Base-by-base conservation (phyloP, 1,284 basidiomycete species). In the Chalciporus piperatoides region DNA sequence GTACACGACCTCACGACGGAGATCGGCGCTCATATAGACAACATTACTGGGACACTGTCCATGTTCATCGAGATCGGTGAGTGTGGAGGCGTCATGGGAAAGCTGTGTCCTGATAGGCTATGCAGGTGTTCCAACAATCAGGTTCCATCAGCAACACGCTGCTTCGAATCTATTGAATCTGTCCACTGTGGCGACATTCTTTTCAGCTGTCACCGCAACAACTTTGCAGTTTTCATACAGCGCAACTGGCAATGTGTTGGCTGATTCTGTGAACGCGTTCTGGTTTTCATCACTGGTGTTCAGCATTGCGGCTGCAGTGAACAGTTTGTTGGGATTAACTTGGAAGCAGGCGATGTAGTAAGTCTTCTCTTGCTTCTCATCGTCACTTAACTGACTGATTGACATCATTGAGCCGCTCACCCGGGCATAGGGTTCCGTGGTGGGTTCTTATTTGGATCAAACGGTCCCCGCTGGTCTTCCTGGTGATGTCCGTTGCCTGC, bases 321-420 rank as follows among this genome's bases (percentile, higher is more conserved):
- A 81, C 56, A 79, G 79, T 60, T 65, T 82, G 14, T 59, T 82
- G 0, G 79, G 77, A 23, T 55, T 82, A 15, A 76, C 76, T 2
- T 81, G 79, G 79, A 81, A 79, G 58, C 78, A 80, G 58, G 78
- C 79, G 23, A 78, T 79, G 71, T 83, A 82, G 79, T 81, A 66
- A 41, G 78, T 71, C 47, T 53, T 55, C 44, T 48, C 27, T 48
- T 45, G 37, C 55, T 54, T 55, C 46, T 49, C 2, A 40, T 42
- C 36, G 28, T 48, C 45, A 49, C 38, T 27, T 44, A 24, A 38
- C 48, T 4, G 11, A 19, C 51, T 59, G 15, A 63, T 49, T 68
- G 62, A 64, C 58, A 57, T 61, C 58, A 63, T 57, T 7, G 46
- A 80, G 79, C 55, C 79, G 80, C 24, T 80, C 79, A 9, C 79